These are phyloP conservation scores for Cercophora samala DNA, from an alignment of 495 filamentous ascomycete genomes.

Conservation along the genomic window DNA sequence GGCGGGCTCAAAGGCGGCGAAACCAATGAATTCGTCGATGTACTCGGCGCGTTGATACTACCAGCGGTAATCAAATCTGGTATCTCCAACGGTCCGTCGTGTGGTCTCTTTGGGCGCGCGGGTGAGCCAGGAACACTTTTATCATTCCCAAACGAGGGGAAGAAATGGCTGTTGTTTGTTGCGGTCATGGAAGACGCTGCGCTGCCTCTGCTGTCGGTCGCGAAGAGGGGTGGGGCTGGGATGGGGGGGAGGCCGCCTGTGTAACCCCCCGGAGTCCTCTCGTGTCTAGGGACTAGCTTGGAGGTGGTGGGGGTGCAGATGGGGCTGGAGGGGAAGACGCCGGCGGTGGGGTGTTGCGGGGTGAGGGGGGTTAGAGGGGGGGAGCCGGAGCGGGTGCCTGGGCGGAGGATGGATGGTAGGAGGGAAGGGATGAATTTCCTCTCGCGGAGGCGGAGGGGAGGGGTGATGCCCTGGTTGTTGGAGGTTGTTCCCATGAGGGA, in stretches of 20 bases:
- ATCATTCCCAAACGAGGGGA: too few species aligned
- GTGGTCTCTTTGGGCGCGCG: slow-evolving; percentile 31
- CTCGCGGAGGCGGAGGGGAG: slow-evolving; percentile 45
- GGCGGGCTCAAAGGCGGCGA: slow-evolving; percentile 25
- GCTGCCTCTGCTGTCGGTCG: background rate
- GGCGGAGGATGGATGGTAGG: slow-evolving; percentile 38
- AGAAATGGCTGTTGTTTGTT: slow-evolving; percentile 2
- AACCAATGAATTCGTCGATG: background rate
- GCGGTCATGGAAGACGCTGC: background rate
- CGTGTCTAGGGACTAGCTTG: slow-evolving; percentile 31
- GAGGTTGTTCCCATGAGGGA: slow-evolving; percentile 23
- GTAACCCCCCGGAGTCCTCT: slow-evolving; percentile 25
- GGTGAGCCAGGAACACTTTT: too few species aligned
- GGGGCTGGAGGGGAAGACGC: slow-evolving; percentile 27
- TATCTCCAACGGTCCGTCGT: slow-evolving; percentile 33
- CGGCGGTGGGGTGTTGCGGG: slow-evolving; percentile 11
- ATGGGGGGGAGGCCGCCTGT: slow-evolving; percentile 6
- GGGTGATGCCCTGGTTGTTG: slow-evolving; percentile 30
- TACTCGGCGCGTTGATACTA: background rate
- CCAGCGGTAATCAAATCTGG: slow-evolving; percentile 33
- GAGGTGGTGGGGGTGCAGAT: slow-evolving; percentile 34
- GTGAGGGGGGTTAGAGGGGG: slow-evolving; percentile 32
- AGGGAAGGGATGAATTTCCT: slow-evolving; percentile 40
- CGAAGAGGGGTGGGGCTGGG: background rate
- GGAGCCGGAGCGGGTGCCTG: slow-evolving; percentile 26